Conservation (phyloP, 1,139 yeast species). For the Hyphopichia buzzinii region DNA sequence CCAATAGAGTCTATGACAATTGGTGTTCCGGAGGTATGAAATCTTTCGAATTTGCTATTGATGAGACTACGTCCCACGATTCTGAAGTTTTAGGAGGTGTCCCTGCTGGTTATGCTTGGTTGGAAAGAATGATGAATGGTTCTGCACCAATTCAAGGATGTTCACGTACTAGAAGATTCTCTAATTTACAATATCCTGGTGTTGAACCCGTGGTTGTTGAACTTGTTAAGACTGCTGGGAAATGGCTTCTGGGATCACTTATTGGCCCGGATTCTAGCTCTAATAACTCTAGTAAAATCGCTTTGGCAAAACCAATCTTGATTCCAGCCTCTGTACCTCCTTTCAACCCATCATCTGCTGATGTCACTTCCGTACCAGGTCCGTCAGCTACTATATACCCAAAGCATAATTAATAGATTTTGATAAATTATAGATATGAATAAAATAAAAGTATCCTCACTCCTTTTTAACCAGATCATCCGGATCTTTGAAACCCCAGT, state of each 20-base stretch:
- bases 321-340: too few relatives aligned
- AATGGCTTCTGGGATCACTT: conserved; percentile 4
- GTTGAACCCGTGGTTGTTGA: conserved; percentile 1
- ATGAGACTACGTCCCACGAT: conserved; percentile 13
- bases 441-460: too few relatives aligned
- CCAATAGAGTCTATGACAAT: conserved; percentile 13
- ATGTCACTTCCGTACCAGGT: too few relatives aligned
- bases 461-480: too few relatives aligned
- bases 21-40: conserved; percentile 17
- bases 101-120: conserved; percentile 16
- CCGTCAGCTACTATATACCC: too few relatives aligned
- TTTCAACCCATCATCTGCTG: too few relatives aligned
- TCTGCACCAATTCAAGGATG: conserved; percentile 9
- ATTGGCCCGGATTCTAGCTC: not conserved
- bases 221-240: not conserved
- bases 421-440: too few relatives aligned
- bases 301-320: too few relatives aligned
- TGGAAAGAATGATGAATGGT: not conserved
- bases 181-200: conserved; percentile 14
- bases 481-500: too few relatives aligned
- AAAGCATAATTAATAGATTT: too few relatives aligned
- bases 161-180: conserved; percentile 6
- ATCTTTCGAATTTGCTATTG: conserved; percentile 15
- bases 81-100: conserved; percentile 13
- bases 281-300: too few relatives aligned